Percentiles rank a stretch among this genome's conserved stretches.
Conservation (phyloP, 148 eudicot genomes). For the Heliamphora exappendiculata region DNA sequence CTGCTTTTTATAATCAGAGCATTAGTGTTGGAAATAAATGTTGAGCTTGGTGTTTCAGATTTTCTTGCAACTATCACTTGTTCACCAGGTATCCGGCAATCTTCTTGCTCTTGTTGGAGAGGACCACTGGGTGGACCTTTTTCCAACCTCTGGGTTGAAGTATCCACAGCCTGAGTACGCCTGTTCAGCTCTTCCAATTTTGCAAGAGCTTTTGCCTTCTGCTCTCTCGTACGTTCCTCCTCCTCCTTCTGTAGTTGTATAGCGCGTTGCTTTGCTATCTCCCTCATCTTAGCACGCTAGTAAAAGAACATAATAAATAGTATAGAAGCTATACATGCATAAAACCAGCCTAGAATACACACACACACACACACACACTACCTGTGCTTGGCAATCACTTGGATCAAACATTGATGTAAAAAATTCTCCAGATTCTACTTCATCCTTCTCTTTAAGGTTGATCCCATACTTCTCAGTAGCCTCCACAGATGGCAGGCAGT, state of each 20-base stretch:
- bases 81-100: conserved; percentile 26
- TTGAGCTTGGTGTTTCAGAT: conserved; percentile 21
- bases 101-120: conserved; percentile 32
- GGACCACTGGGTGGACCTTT: conserved; percentile 21
- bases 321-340: conserved; percentile 4
- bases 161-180: conserved; percentile 47
- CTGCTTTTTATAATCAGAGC: conserved; percentile 20
- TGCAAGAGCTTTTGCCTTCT: conserved; percentile 88
- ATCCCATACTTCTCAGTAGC: conserved; percentile 26
- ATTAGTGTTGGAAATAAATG: conserved; percentile 14
- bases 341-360: not conserved
- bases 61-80: conserved; percentile 19
- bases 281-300: conserved; percentile 80
- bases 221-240: conserved; percentile 81
- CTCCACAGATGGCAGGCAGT: conserved; percentile 18
- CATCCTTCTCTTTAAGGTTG: conserved; percentile 33
- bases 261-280: conserved; percentile 80
- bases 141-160: conserved; percentile 37
- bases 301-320: conserved; percentile 13
- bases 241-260: conserved; percentile 79
- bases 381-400: conserved; percentile 54
- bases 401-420: conserved; percentile 33
- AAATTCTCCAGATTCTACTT: conserved; percentile 29
- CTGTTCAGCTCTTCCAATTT: conserved; percentile 86
- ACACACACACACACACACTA: conserved; percentile 9